Conservation (phyloP, 129 eudicot genomes). For the Glebionis coronaria region DNA sequence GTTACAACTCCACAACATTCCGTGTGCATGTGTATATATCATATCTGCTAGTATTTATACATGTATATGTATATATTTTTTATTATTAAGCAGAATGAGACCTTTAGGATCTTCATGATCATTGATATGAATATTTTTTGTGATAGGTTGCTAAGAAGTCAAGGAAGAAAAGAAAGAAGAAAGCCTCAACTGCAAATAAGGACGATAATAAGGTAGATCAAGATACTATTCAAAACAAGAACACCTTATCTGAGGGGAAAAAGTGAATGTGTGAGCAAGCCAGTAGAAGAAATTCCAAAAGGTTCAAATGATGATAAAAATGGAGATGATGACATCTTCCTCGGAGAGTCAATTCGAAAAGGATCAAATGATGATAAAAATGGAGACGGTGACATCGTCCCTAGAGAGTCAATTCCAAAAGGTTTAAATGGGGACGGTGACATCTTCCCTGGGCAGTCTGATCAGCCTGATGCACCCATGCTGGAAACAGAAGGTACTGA, state of each 20-base stretch:
- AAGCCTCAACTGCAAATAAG: constrained; percentile 34
- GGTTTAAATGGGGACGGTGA: constrained; percentile 24
- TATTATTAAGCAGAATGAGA: constrained; percentile 3
- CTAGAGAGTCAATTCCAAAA: constrained; percentile 25
- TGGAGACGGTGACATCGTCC: constrained; percentile 23
- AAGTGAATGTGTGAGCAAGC: constrained; percentile 23
- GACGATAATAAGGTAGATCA: constrained; percentile 41
- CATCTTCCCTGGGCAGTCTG: constrained; percentile 29
- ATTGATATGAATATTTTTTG: constrained; percentile 8
- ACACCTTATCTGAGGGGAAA: constrained; percentile 34
- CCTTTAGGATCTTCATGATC: neutral
- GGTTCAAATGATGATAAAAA: constrained; percentile 27
- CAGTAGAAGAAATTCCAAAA: constrained; percentile 28
- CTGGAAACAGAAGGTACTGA: constrained; percentile 26
- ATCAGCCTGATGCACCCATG: constrained; percentile 33
- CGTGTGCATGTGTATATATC: neutral
- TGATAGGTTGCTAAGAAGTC: constrained; percentile 74
- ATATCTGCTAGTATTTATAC: no score
- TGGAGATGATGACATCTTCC: constrained; percentile 2
- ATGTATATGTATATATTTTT: no score
- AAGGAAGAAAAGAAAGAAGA: constrained; percentile 61
- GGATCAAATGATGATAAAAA: constrained; percentile 30
- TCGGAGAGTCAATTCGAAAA: no score
- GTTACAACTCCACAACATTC: neutral
- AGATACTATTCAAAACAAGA: constrained; percentile 23